Percentiles rank a stretch among this genome's conserved stretches.
Conservation (phyloP, 257 asterid genomes). For the Forsythia suspensa region DNA sequence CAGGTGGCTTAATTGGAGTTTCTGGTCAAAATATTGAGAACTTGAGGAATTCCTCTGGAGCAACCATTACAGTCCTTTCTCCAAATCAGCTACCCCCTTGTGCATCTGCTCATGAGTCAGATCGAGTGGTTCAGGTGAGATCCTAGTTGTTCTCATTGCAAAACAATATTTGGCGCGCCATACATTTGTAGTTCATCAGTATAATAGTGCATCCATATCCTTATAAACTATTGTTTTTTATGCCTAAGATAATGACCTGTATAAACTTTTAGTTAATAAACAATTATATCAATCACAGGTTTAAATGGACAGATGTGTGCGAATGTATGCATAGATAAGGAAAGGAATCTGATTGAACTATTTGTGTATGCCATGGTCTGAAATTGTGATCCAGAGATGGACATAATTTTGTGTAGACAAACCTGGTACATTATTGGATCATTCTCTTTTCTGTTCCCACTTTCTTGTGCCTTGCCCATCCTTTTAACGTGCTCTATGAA, state of each 20-base stretch:
- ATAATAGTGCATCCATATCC: not conserved
- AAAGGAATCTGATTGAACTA: not conserved
- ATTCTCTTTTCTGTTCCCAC: not conserved
- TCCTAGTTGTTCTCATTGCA: constrained; percentile 3
- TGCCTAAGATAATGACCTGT: not conserved
- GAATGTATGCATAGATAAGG: not conserved
- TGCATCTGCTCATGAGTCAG: constrained; percentile 96
- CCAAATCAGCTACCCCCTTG: constrained; percentile 90
- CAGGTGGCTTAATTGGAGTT: constrained; percentile 91
- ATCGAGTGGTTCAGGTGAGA: constrained; percentile 91
- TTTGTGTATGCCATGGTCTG: not conserved
- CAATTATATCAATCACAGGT: not conserved
- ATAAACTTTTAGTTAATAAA: not conserved
- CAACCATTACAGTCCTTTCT: constrained; percentile 76
- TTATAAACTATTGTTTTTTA: not conserved
- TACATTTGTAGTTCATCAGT: not conserved
- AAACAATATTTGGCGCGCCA: not conserved
- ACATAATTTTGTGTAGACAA: not conserved
- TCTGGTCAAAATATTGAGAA: constrained; percentile 93
- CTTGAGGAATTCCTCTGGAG: constrained; percentile 83
- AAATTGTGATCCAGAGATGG: not conserved
- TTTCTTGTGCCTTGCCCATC: not conserved
- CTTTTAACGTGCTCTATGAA: not conserved
- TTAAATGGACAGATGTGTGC: not conserved
- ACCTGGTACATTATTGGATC: not conserved